A percentile compares a stretch with the other conserved stretches of the same genome.
Evolutionary conservation across 495 filamentous ascomycete species (phyloP).

Genomic region (Talaromyces proteolyticus): DNA sequence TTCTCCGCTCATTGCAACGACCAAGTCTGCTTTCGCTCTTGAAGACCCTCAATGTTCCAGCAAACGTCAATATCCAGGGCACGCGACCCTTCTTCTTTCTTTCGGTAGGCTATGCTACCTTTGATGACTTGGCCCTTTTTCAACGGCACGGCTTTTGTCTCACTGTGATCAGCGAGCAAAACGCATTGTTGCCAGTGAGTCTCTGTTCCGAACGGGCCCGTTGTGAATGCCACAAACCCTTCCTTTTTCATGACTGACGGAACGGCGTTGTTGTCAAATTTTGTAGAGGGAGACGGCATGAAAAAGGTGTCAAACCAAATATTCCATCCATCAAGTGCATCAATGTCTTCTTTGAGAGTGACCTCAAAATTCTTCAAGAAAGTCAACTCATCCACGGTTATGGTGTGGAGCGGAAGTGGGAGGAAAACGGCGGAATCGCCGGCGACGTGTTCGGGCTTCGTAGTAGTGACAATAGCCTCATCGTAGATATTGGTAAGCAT

Average conservation of each 20-base stretch:
- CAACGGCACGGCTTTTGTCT: conserved; percentile 23
- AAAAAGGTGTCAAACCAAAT: conserved; percentile 67
- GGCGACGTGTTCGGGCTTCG: conserved; percentile 34
- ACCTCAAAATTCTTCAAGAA: conserved; percentile 52
- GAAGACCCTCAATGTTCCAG: conserved; percentile 32
- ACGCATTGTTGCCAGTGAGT: conserved; percentile 51
- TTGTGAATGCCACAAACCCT: conserved; percentile 46
- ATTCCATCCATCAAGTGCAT: conserved; percentile 52
- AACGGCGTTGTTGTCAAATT: conserved; percentile 35
- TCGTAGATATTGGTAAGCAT: conserved; percentile 55
- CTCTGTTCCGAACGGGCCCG: conserved; percentile 42
- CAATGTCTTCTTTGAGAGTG: conserved; percentile 47
- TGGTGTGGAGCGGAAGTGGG: conserved; percentile 48
- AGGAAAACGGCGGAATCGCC: conserved; percentile 47
- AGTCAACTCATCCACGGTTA: conserved; percentile 48
- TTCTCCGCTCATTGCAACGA: conserved; percentile 3
- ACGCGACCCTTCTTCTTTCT: conserved; percentile 38
- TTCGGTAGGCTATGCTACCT: conserved; percentile 45
- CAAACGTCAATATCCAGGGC: conserved; percentile 41
- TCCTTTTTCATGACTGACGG: conserved; percentile 40
- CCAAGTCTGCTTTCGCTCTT: conserved; percentile 18
- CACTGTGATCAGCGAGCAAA: conserved; percentile 38
- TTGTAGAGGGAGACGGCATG: conserved; percentile 38
- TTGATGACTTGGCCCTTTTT: conserved; percentile 44
- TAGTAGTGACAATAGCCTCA: conserved; percentile 49